A percentile compares a stretch with the other conserved stretches of the same genome.
These are phyloP conservation scores for Mycena sp. DNA, from an alignment of 1,284 basidiomycete genomes.

Conservation along the genomic window DNA sequence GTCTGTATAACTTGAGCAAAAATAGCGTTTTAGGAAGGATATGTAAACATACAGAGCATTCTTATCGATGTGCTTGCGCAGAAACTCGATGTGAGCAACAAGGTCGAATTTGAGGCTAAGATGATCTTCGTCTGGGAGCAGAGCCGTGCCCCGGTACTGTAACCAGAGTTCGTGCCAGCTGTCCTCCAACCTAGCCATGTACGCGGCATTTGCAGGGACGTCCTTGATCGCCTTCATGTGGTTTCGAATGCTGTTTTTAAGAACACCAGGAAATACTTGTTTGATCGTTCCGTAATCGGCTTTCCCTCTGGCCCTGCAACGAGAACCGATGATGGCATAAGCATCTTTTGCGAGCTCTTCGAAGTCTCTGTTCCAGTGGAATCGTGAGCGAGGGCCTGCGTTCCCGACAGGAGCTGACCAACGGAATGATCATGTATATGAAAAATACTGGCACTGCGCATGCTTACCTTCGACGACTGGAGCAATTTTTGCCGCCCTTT, in stretches of 20 bases:
- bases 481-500: slow-evolving; percentile 46
- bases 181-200: slow-evolving; percentile 83
- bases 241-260: slow-evolving; percentile 73
- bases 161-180: slow-evolving; percentile 84
- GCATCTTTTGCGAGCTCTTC: slow-evolving; percentile 90
- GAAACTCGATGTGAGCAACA: slow-evolving; percentile 78
- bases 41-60: slow-evolving; percentile 75
- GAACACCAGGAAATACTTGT: slow-evolving; percentile 81
- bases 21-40: background rate
- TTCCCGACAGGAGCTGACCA: slow-evolving; percentile 25
- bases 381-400: slow-evolving; percentile 64
- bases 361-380: slow-evolving; percentile 86
- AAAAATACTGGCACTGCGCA: background rate
- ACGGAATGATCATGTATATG: slow-evolving; percentile 14
- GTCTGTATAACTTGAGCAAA: slow-evolving; percentile 47
- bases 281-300: slow-evolving; percentile 78
- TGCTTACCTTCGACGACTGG: slow-evolving; percentile 23
- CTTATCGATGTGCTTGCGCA: slow-evolving; percentile 86
- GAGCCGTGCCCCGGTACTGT: slow-evolving; percentile 70
- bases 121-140: slow-evolving; percentile 78
- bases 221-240: slow-evolving; percentile 69
- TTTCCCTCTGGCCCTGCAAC: slow-evolving; percentile 68
- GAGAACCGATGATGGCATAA: slow-evolving; percentile 82
- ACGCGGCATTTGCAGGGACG: slow-evolving; percentile 74
- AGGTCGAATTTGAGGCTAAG: slow-evolving; percentile 79